Evolutionary conservation across 1,284 basidiomycete genomes (phyloP).

Genomic region (Rhodotorula sp.): DNA sequence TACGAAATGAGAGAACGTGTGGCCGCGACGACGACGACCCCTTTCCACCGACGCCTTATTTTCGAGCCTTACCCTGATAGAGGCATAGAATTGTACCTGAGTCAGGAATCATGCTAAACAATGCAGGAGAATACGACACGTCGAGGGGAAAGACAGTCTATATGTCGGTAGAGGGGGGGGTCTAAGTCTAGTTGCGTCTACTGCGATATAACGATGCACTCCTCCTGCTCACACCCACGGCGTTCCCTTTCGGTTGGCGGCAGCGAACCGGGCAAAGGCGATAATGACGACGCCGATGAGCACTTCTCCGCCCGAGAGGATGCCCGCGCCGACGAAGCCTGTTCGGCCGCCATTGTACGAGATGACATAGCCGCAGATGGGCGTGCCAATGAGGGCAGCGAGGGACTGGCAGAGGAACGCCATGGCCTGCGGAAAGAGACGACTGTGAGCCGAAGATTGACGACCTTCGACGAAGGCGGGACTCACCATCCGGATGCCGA

Average conservation of each 20-base stretch:
- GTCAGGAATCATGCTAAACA: too few relatives aligned
- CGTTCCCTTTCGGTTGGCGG: conserved; percentile 38
- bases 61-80: too few relatives aligned
- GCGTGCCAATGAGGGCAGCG: conserved; percentile 44
- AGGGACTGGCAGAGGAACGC: conserved; percentile 42
- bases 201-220: too few relatives aligned
- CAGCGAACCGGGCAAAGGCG: conserved; percentile 21
- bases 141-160: neutral
- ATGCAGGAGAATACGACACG: neutral
- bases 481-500: conserved; percentile 37
- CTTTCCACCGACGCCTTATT: too few relatives aligned
- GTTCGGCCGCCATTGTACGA: conserved; percentile 33
- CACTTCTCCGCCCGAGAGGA: conserved; percentile 42
- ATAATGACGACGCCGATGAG: conserved; percentile 35
- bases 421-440: conserved; percentile 21
- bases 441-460: neutral
- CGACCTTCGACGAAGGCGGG: too few relatives aligned
- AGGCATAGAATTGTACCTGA: too few relatives aligned
- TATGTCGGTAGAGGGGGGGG: neutral
- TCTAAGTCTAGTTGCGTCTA: neutral
- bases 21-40: too few relatives aligned
- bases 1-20: too few relatives aligned
- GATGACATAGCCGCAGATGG: conserved; percentile 47
- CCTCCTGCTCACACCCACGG: conserved; percentile 40
- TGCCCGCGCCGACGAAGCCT: conserved; percentile 40